phyloP scores from a whole-genome alignment of 2,329 filamentous ascomycete genomes.

The Blastomyces emzantsi region DNA sequence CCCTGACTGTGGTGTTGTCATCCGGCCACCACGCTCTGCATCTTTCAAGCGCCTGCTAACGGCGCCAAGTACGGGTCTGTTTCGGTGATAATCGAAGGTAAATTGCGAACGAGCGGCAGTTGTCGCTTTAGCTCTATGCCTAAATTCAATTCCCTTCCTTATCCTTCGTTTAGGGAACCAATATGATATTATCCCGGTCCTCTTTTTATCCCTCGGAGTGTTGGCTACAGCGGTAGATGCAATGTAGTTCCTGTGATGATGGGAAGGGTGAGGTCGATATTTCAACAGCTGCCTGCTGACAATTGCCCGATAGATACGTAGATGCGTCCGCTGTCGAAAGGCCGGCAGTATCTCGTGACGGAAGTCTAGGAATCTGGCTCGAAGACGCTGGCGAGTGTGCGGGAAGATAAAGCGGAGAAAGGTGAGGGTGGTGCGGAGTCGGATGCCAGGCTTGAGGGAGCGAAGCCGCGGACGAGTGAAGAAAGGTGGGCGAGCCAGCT shows the following conservation, averaged over 20 bases:
- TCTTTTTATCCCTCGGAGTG: not conserved
- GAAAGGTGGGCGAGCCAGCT: slow-evolving; percentile 13
- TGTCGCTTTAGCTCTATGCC: not conserved
- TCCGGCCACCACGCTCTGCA: not conserved
- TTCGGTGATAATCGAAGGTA: not conserved
- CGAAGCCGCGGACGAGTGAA: not conserved
- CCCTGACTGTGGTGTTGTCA: slow-evolving; percentile 3
- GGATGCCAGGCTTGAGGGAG: not conserved
- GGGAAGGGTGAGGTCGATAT: slow-evolving; percentile 41
- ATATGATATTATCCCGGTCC: not conserved
- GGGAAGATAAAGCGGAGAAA: slow-evolving; percentile 55
- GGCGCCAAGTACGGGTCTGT: not conserved
- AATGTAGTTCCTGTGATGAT: slow-evolving; percentile 18
- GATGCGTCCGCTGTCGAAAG: slow-evolving; percentile 62
- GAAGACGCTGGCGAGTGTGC: slow-evolving; percentile 53
- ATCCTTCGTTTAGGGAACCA: not conserved
- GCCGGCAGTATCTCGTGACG: slow-evolving; percentile 65
- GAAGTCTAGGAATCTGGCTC: slow-evolving; percentile 58
- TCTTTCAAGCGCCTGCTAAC: slow-evolving; percentile 1
- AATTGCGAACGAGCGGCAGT: not conserved
- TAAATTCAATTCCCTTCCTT: not conserved
- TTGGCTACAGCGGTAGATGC: not conserved
- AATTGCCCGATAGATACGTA: slow-evolving; percentile 66
- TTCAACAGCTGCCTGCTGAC: slow-evolving; percentile 53
- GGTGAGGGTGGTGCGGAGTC: slow-evolving; percentile 19